These are phyloP conservation scores for Xylaria flabelliformis DNA, from an alignment of 495 filamentous ascomycete species.

Conservation along the genomic window DNA sequence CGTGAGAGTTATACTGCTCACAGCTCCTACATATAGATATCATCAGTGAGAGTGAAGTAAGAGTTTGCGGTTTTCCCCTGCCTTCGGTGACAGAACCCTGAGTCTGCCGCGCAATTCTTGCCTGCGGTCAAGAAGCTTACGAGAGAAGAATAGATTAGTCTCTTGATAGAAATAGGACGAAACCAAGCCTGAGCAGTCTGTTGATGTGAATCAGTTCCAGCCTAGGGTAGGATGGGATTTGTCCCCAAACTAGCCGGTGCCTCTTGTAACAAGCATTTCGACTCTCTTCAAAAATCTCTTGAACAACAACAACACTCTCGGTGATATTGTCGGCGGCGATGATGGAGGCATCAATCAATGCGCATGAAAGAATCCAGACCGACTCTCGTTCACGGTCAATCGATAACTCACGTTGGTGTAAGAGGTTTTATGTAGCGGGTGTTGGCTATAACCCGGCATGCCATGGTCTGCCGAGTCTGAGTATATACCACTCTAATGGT, in stretches of 20 bases:
- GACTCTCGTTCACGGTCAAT: background rate
- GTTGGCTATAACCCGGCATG: slow-evolving; percentile 34
- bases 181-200: slow-evolving; percentile 62
- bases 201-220: slow-evolving; percentile 51
- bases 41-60: slow-evolving; percentile 23
- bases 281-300: slow-evolving; percentile 23
- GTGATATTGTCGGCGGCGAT: slow-evolving; percentile 29
- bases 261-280: slow-evolving; percentile 30
- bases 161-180: slow-evolving; percentile 61
- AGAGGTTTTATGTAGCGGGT: slow-evolving; percentile 26
- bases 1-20: background rate
- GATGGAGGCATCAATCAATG: background rate
- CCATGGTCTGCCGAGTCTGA: no score
- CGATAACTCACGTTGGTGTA: slow-evolving; percentile 27
- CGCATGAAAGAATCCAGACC: background rate
- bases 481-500: slow-evolving; percentile 19
- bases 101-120: slow-evolving; percentile 45
- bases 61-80: background rate
- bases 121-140: slow-evolving; percentile 40
- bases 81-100: slow-evolving; percentile 53
- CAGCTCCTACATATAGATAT: slow-evolving; percentile 6
- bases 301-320: background rate
- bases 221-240: slow-evolving; percentile 14
- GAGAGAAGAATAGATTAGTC: slow-evolving; percentile 1
- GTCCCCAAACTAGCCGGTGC: slow-evolving; percentile 33